Conservation (phyloP, 345 rosid species). For the Citrus australasica region DNA sequence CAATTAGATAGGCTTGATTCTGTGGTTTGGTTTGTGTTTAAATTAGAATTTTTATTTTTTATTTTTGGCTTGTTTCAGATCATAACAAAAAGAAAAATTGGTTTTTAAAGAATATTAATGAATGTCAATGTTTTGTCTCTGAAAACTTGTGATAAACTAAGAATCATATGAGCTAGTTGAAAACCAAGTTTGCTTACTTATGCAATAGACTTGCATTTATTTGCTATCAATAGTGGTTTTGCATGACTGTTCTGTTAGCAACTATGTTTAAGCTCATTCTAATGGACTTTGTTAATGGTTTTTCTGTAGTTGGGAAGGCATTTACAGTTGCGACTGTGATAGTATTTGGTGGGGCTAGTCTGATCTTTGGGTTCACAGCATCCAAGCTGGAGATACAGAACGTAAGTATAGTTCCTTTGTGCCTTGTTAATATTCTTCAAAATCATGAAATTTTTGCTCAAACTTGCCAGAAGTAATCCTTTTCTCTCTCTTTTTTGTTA, state of each 20-base stretch:
- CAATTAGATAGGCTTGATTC: background rate
- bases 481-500: slow-evolving; percentile 12
- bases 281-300: background rate
- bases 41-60: background rate
- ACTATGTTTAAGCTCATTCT: background rate
- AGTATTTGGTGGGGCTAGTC: slow-evolving; percentile 72
- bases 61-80: background rate
- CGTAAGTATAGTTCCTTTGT: slow-evolving; percentile 34
- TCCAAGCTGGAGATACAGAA: slow-evolving; percentile 61
- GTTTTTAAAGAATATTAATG: background rate
- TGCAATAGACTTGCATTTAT: background rate
- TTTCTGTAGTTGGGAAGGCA: slow-evolving; percentile 71
- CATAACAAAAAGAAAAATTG: background rate
- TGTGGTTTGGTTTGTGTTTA: background rate
- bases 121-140: background rate
- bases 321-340: slow-evolving; percentile 68
- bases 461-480: background rate
- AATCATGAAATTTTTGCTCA: background rate
- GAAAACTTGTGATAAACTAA: background rate
- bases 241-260: background rate
- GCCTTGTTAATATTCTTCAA: background rate
- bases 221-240: background rate
- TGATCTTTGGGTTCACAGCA: slow-evolving; percentile 51
- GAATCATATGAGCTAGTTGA: background rate
- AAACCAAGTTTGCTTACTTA: background rate